A percentile compares a stretch with the other conserved stretches of the same genome.
Evolutionary conservation across 192 early-diverging fungal genomes (phyloP).

Genomic region (Kappamyces sp.): DNA sequence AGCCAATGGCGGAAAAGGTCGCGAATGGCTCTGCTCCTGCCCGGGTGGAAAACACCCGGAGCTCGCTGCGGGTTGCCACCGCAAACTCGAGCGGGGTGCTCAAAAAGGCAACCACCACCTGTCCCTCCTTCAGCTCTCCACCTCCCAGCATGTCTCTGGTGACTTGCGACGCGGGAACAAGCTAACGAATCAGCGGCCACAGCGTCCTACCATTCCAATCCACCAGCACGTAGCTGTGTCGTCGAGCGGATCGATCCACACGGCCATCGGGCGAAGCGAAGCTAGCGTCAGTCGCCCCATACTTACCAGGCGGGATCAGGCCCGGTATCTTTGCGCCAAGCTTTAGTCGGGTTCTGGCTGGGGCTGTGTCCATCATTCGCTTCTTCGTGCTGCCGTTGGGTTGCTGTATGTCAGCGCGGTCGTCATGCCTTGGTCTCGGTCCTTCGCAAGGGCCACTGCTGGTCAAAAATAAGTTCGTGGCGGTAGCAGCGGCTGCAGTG

Average conservation of each 20-base stretch:
- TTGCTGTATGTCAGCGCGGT: too few relatives aligned
- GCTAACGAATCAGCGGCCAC: too few relatives aligned
- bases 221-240: slow-evolving; percentile 29
- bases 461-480: slow-evolving; percentile 33
- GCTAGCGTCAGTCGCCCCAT: too few relatives aligned
- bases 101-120: slow-evolving; percentile 30
- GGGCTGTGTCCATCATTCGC: neutral
- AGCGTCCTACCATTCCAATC: slow-evolving; percentile 39
- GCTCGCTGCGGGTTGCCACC: too few relatives aligned
- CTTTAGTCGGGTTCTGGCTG: slow-evolving; percentile 16
- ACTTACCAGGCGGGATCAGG: too few relatives aligned
- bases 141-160: slow-evolving; percentile 25
- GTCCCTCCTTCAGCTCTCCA: slow-evolving; percentile 8
- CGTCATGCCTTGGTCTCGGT: too few relatives aligned
- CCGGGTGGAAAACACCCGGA: too few relatives aligned
- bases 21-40: too few relatives aligned
- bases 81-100: too few relatives aligned
- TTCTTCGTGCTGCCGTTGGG: too few relatives aligned
- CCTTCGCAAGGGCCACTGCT: slow-evolving; percentile 36
- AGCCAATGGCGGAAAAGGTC: too few relatives aligned
- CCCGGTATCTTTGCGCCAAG: slow-evolving; percentile 5
- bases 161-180: slow-evolving; percentile 24
- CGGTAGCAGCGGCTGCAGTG: slow-evolving; percentile 36
- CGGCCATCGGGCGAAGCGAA: slow-evolving; percentile 15
- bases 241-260: slow-evolving; percentile 33